phyloP scores from a whole-genome alignment of 345 rosid species.

The Populus alba region DNA sequence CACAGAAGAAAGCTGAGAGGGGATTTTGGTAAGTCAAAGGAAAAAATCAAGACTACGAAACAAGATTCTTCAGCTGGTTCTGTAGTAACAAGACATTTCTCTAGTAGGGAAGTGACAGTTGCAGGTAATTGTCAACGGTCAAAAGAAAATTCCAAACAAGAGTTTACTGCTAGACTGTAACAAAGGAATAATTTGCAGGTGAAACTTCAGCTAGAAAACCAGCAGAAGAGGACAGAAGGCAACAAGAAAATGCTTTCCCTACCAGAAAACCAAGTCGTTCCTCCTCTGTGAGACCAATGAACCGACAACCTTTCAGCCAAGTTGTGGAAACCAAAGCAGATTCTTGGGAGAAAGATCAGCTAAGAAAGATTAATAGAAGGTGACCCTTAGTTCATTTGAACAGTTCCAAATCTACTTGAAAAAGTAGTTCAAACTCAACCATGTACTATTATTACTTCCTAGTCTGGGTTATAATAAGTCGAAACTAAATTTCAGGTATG shows the following conservation, averaged over 20 bases:
- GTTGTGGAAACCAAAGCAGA: constrained; percentile 37
- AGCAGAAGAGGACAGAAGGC: constrained; percentile 11
- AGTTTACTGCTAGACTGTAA: too few relatives aligned
- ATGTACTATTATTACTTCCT: background rate
- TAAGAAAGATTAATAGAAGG: constrained; percentile 52
- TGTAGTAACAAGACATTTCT: constrained; percentile 14
- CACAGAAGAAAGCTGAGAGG: constrained; percentile 33
- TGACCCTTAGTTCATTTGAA: constrained; percentile 1
- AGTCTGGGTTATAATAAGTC: background rate
- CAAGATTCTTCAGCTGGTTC: constrained; percentile 11
- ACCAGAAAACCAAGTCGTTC: constrained; percentile 22
- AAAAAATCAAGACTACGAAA: constrained; percentile 18
- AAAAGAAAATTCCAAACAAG: too few relatives aligned
- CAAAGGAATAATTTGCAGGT: constrained; percentile 14
- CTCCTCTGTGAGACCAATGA: constrained; percentile 22
- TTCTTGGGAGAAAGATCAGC: constrained; percentile 64
- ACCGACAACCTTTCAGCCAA: background rate
- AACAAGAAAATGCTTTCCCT: constrained; percentile 13
- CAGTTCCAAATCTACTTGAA: background rate
- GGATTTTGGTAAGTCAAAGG: constrained; percentile 34
- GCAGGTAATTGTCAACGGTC: too few relatives aligned
- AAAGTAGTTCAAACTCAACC: background rate
- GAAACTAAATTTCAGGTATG: constrained; percentile 50
- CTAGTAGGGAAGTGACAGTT: constrained; percentile 22
- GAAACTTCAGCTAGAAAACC: constrained; percentile 28